Percentiles rank a stretch among this genome's conserved stretches.
phyloP scores from a whole-genome alignment of 139 green algal genomes.

The Coelastrella sp. region DNA sequence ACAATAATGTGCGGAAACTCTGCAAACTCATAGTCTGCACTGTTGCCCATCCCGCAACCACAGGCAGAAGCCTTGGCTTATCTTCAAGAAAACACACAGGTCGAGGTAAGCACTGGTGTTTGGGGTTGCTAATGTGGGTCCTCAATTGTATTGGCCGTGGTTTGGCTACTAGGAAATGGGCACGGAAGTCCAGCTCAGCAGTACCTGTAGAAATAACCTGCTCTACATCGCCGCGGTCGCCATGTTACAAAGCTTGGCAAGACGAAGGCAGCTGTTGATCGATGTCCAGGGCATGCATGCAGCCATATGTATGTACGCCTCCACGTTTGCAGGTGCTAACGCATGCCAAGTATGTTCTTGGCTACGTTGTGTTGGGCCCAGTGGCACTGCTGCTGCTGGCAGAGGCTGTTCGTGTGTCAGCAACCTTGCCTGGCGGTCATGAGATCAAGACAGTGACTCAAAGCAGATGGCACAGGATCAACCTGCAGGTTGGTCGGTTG shows the following conservation, averaged over 20 bases:
- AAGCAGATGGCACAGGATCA: constrained; percentile 84
- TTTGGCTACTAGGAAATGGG: no score
- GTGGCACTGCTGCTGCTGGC: constrained; percentile 87
- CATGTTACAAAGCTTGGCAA: no score
- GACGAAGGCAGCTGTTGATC: background rate
- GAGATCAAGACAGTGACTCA: constrained; percentile 85
- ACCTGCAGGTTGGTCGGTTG: constrained; percentile 68
- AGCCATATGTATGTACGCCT: no score
- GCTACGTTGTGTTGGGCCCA: constrained; percentile 82
- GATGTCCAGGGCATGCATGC: no score
- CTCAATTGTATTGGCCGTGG: no score
- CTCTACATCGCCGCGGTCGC: no score
- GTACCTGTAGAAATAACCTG: no score
- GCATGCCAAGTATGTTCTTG: constrained; percentile 81
- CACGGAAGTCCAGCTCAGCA: no score
- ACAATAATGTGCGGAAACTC: no score
- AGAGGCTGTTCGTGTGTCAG: constrained; percentile 76
- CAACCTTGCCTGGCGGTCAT: constrained; percentile 89
- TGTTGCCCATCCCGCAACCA: no score
- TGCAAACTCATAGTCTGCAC: no score
- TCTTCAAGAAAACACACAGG: constrained; percentile 39
- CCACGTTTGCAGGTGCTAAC: constrained; percentile 57
- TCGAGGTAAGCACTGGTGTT: constrained; percentile 12
- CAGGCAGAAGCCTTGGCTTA: constrained; percentile 52
- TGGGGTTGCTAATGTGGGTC: no score